These are phyloP conservation scores for Puccinia polysora DNA, from an alignment of 1,284 basidiomycete species.

Conservation along the genomic window DNA sequence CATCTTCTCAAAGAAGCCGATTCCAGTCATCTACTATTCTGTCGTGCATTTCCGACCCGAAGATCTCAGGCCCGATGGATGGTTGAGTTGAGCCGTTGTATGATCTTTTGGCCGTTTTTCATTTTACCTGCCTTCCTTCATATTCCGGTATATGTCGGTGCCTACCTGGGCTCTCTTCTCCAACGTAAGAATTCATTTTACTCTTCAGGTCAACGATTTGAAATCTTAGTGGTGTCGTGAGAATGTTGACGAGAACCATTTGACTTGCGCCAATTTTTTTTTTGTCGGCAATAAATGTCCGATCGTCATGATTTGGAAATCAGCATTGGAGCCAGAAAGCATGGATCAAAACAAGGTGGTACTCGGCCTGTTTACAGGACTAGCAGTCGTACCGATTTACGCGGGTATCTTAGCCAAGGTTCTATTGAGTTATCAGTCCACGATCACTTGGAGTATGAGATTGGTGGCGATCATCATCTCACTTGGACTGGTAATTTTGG, in stretches of 20 bases:
- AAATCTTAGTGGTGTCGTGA: no score
- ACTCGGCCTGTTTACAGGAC: conserved; percentile 12
- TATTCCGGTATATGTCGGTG: conserved; percentile 27
- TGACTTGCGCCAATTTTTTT: neutral
- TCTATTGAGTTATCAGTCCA: neutral
- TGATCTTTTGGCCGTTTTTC: conserved; percentile 26
- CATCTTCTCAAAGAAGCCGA: neutral
- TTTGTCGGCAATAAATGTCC: neutral
- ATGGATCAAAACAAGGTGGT: conserved; percentile 32
- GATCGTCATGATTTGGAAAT: no score
- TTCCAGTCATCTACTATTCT: conserved; percentile 1
- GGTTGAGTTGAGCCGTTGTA: neutral
- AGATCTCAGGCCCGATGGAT: neutral
- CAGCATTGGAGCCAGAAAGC: conserved; percentile 32
- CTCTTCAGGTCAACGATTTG: neutral
- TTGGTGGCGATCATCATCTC: neutral
- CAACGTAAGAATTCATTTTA: conserved; percentile 10
- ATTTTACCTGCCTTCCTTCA: conserved; percentile 2
- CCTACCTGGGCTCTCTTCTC: conserved; percentile 25
- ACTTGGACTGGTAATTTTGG: neutral
- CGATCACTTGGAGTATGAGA: neutral
- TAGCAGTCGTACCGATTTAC: conserved; percentile 21
- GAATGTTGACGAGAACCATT: neutral
- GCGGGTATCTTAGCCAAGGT: neutral
- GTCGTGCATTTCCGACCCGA: neutral